Evolutionary conservation across 805 yeast genomes (phyloP), one percentile per base, ranked within the genome.

Genomic region (Clavispora fructus): DNA sequence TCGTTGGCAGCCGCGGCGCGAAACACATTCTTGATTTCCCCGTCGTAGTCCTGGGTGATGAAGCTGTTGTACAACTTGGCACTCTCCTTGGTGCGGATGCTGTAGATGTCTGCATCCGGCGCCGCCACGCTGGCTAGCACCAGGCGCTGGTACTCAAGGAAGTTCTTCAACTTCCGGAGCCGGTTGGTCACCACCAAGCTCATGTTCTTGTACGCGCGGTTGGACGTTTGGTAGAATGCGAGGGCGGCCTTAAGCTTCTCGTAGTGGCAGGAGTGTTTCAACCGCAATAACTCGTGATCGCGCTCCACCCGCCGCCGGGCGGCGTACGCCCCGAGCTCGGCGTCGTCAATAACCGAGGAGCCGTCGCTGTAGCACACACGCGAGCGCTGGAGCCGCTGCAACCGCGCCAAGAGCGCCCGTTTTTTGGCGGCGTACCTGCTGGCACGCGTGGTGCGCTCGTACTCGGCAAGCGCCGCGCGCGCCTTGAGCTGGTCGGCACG

Each of bases 161-260:
- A 71, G 47, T 65, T 63, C 52, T 64, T 63, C 39, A 72, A 52
- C 51, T 71, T 72, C 41, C 62, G 61, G 32, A 72, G 58, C 51
- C 70, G 71, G 53, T 66, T 70, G 16, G 62, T 48, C 52, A 64
- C 39, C 5, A 59, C 45, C 17, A 48, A 37, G 46, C 63, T 68
- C 56, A 65, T 59, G 43, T 59, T 57, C 47, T 60, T 62, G 52
- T 69, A 71, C 28, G 53, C 55, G 39, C 60, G 59, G 50, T 69
- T 65, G 10, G 72, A 64, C 39, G 71, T 71, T 37, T 67, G 64
- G 48, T 69, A 71, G 46, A 67, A 70, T 6, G 51, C 49, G 35
- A 62, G 52, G 9, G 68, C 61, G 32, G 55, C 58, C 45, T 66
- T 61, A 38, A 69, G 54, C 19, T 58, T 52, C 42, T 68, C 69